These are phyloP conservation scores for Vitis hybrid DNA, from an alignment of 177 flowering plant genomes.

Conservation along the genomic window DNA sequence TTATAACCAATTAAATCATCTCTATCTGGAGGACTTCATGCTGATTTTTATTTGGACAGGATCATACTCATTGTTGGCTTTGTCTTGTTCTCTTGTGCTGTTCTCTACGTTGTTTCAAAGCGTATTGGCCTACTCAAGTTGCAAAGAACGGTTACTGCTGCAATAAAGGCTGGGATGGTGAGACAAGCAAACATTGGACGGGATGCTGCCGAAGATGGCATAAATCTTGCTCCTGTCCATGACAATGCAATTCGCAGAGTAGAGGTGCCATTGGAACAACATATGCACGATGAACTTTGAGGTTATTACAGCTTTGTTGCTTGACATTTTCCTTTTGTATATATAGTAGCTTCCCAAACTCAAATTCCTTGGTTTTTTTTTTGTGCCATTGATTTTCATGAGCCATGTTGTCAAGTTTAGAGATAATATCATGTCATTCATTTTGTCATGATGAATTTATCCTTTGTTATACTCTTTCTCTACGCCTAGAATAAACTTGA, in stretches of 20 bases:
- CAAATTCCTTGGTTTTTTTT: background rate
- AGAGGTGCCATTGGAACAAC: conserved; percentile 36
- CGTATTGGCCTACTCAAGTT: conserved; percentile 72
- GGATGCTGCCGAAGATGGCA: conserved; percentile 33
- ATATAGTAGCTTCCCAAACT: background rate
- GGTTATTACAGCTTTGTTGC: background rate
- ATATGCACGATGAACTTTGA: conserved; percentile 62
- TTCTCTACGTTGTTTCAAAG: conserved; percentile 80
- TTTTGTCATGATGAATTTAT: background rate
- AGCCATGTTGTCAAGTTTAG: background rate
- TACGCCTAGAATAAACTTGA: too few species aligned
- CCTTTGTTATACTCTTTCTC: background rate
- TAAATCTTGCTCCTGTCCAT: conserved; percentile 28
- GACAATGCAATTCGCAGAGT: conserved; percentile 32
- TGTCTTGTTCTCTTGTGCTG: conserved; percentile 68
- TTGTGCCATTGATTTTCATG: background rate
- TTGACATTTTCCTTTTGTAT: too few species aligned
- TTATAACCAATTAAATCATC: background rate
- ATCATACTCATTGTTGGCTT: conserved; percentile 59
- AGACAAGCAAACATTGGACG: conserved; percentile 32
- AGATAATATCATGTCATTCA: too few species aligned
- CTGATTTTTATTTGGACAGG: conserved; percentile 43
- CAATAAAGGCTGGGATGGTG: conserved; percentile 61
- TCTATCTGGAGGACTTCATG: background rate
- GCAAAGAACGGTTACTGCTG: conserved; percentile 66